Evolutionary conservation across 176 grass and related monocot species (phyloP).

Genomic region (Ananas comosus): DNA sequence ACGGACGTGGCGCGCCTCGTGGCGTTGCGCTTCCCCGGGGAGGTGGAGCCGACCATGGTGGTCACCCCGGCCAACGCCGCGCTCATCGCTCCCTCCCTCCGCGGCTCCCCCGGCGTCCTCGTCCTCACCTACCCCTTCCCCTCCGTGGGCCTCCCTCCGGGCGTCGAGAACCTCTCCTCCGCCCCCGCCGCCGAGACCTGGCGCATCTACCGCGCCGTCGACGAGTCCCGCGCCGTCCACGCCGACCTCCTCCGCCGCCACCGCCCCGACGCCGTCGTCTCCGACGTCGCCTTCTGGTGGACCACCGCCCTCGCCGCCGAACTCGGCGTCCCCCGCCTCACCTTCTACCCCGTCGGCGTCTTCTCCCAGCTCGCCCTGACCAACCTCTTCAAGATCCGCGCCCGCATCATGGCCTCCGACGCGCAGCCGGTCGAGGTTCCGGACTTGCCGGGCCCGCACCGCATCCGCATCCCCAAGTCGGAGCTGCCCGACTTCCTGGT

Average conservation of each 20-base stretch:
- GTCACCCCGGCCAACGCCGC: conserved; percentile 11
- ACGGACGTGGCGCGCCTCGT: conserved; percentile 54
- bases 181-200: conserved; percentile 15
- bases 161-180: conserved; percentile 25
- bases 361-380: conserved; percentile 48
- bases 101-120: not conserved
- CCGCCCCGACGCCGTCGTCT: conserved; percentile 24
- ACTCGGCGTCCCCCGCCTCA: conserved; percentile 25
- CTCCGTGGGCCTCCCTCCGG: conserved; percentile 18
- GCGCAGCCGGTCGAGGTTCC: conserved; percentile 26
- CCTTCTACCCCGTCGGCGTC: conserved; percentile 19
- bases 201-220: conserved; percentile 23
- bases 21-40: conserved; percentile 8
- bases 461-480: conserved; percentile 39
- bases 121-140: conserved; percentile 19
- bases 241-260: conserved; percentile 13
- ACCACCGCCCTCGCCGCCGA: conserved; percentile 16
- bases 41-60: conserved; percentile 31
- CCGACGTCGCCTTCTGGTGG: conserved; percentile 23
- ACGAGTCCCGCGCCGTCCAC: not conserved
- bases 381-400: conserved; percentile 32
- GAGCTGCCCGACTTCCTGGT: conserved; percentile 68
- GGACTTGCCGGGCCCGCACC: conserved; percentile 30
- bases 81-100: not conserved
- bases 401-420: conserved; percentile 23